Percentiles rank a stretch among this genome's conserved stretches.
Evolutionary conservation across 495 filamentous ascomycete species (phyloP).

Genomic region (Neurospora pannonica): DNA sequence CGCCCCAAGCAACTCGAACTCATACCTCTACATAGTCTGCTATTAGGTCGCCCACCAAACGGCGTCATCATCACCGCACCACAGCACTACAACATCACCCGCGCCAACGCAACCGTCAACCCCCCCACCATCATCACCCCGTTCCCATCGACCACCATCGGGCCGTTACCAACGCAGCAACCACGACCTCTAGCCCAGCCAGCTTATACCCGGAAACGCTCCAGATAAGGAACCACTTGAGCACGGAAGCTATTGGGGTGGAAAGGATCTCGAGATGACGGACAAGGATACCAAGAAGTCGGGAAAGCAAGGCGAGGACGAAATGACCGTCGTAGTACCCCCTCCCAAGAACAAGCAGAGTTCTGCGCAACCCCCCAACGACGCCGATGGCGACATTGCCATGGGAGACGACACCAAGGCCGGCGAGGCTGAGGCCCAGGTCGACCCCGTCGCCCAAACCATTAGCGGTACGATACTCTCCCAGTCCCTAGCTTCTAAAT

Average conservation of each 20-base stretch:
- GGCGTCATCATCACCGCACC: slow-evolving; percentile 13
- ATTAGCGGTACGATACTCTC: slow-evolving; percentile 34
- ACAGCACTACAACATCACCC: neutral
- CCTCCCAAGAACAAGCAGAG: slow-evolving; percentile 63
- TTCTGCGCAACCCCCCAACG: slow-evolving; percentile 46
- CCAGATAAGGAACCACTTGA: slow-evolving; percentile 64
- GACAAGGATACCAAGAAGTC: slow-evolving; percentile 60
- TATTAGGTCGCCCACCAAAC: neutral
- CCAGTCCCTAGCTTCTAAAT: neutral
- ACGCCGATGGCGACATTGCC: slow-evolving; percentile 61
- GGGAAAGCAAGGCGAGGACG: slow-evolving; percentile 63
- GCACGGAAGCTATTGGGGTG: slow-evolving; percentile 65
- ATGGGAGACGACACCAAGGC: slow-evolving; percentile 59
- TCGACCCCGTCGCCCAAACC: slow-evolving; percentile 56
- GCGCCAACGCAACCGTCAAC: neutral
- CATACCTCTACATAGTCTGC: neutral
- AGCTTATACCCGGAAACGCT: slow-evolving; percentile 51
- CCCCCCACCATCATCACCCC: slow-evolving; percentile 9
- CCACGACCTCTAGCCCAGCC: slow-evolving; percentile 1
- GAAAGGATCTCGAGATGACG: slow-evolving; percentile 71
- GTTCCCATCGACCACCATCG: slow-evolving; percentile 8
- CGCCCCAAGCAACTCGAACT: slow-evolving; percentile 10
- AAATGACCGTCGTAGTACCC: slow-evolving; percentile 82
- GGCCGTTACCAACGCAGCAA: slow-evolving; percentile 5
- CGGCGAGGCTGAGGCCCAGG: slow-evolving; percentile 47